Evolutionary conservation across 140 eudicot genomes (phyloP), one percentile per base, ranked within the genome.

Genomic region (Cichorium intybus): DNA sequence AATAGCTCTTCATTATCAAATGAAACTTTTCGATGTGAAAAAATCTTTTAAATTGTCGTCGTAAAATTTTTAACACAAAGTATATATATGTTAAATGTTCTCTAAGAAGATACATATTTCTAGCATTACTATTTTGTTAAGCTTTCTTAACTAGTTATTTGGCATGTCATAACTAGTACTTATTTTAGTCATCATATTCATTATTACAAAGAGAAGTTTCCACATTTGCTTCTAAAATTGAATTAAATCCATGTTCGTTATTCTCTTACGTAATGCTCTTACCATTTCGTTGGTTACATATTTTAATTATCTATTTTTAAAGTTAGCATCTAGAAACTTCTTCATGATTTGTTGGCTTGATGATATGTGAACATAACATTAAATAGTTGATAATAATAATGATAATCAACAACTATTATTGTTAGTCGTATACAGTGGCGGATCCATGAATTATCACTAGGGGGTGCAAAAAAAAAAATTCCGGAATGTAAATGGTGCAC

Each of bases 311-410:
- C 21, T 22, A 10, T 10, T 8, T 14, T 28, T 11, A 50, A 26
- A 11, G 9, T 49, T 12, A 10, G 11, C 7, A 12, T 33, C 23
- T 31, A 22, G 46, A 56, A 37, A 27, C 46, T 45, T 47, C n/a
- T 69, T 58, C 50, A 46, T 2, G 1, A 37, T 41, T 20, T 49
- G 47, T 57, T 69, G 21, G 16, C 48, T 69, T 7, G 35, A 60
- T 7, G 16, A 26, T 48, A 28, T 56, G 33, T 56, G 62, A 28
- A 56, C 41, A 17, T 17, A 26, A 45, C 29, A 24, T 26, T 24
- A 24, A 4, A 45, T 16, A 6, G 23, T n/a, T 10, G 0, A 37
- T 37, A 37, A 37, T 37, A 41, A 14, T 43, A 43, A 43, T 43
- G 14, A 39, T 11, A 39, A n/a, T n/a, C n/a, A n/a, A n/a, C n/a